Conservation (phyloP, 225 moss, liverwort and hornwort species). For the Climacium dendroides region DNA sequence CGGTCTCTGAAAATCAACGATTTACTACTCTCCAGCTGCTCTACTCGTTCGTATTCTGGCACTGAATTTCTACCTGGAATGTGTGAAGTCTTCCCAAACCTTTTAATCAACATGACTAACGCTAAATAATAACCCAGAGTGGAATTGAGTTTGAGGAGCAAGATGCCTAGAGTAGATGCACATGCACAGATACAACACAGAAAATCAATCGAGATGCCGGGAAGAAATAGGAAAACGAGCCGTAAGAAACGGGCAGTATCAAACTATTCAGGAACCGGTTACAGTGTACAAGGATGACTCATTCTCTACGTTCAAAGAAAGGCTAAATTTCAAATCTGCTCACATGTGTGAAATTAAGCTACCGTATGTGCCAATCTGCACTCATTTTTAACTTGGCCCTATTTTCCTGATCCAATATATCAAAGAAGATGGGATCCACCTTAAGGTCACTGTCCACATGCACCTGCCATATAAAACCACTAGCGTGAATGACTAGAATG, state of each 20-base stretch:
- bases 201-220: neutral
- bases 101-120: neutral
- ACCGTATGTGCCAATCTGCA: constrained; percentile 18
- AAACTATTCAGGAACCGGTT: neutral
- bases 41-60: neutral
- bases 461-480: constrained; percentile 38
- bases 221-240: neutral
- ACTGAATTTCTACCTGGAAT: neutral
- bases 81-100: neutral
- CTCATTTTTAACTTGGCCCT: constrained; percentile 64
- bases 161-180: neutral
- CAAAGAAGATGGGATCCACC: constrained; percentile 88
- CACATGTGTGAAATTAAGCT: neutral
- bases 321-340: neutral
- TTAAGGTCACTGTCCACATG: constrained; percentile 78
- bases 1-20: neutral
- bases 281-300: neutral
- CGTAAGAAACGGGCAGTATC: neutral
- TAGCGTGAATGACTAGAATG: neutral
- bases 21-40: neutral
- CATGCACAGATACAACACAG: neutral
- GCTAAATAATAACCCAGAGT: neutral
- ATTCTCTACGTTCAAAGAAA: neutral
- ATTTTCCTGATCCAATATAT: constrained; percentile 85
- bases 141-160: neutral